Evolutionary conservation across 192 early-diverging fungal genomes (phyloP), one percentile per base, ranked within the genome.

Genomic region (Umbelopsis sp.): DNA sequence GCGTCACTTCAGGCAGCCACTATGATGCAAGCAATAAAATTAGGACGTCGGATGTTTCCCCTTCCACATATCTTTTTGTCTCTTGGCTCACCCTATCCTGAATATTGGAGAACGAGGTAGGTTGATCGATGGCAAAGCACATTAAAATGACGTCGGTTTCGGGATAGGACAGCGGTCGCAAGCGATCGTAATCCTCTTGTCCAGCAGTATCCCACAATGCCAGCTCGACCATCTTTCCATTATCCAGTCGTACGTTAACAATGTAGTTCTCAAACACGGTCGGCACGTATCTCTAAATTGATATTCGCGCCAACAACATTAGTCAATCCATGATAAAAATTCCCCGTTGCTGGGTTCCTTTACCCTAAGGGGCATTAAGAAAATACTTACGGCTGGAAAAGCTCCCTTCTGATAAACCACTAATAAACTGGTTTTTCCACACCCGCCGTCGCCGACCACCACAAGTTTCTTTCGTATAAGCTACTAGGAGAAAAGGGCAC

Each of bases 341-440:
- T 61, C 55, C 55, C 55, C 55, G 55, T 35, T 16, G 16, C 48
- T 20, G 6, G 27, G 33, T 25, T 16, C 25, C 27, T 35, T 61
- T n/a, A 27, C 13, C 25, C 37, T 41, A 9, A 4, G 37, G 30
- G 27, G 25, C 13, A 30, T 23, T 53, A 6, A 53, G 4, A 53
- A 30, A 30, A 58, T 8, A 83, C 83, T 72, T 84, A 95, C 93
- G 81, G 92, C 88, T 41, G 93, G 94, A 77, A 93, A 94, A n/a
- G 75, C 71, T 23, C 88, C 89, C 23, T 91, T 87, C 49, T 87
- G 86, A 69, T 86, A 92, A 20, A 90, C 88, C 33, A 90, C 90
- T n/a, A 94, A 78, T 68, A 94, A 77, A 70, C 86, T 88, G 4
- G 92, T 94, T 76, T 94, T 94, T 23, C 93, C 91, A 58, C 91